Conservation (phyloP, 352 stramenopile species). For the Phytophthora meadii region DNA sequence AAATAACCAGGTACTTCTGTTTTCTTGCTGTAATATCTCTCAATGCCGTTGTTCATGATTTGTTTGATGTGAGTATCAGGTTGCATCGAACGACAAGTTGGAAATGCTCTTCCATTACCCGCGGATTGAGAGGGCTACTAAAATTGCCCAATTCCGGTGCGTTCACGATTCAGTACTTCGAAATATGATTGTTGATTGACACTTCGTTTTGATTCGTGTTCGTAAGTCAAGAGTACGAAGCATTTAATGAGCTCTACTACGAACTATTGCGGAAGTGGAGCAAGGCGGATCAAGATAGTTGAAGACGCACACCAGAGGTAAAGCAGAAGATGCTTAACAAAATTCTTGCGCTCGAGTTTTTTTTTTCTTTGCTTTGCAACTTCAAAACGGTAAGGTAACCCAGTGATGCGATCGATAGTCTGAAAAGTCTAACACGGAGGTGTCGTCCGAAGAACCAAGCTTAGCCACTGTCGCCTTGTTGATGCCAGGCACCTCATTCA, state of each 20-base stretch:
- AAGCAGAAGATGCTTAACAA: too few species aligned
- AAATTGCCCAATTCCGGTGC: constrained; percentile 38
- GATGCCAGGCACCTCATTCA: constrained; percentile 96
- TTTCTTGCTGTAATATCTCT: neutral
- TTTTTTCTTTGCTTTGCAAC: too few species aligned
- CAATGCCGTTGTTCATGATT: constrained; percentile 14
- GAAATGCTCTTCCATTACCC: constrained; percentile 28
- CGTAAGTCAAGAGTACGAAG: constrained; percentile 50
- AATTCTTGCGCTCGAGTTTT: too few species aligned
- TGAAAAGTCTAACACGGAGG: neutral
- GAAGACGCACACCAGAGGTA: constrained; percentile 1
- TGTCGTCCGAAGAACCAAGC: constrained; percentile 83
- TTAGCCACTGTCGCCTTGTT: constrained; percentile 90
- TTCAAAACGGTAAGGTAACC: too few species aligned
- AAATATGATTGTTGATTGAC: neutral
- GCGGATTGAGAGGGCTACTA: constrained; percentile 37
- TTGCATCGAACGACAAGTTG: constrained; percentile 10
- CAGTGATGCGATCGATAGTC: too few species aligned
- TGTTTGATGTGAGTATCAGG: constrained; percentile 9
- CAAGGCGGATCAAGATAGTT: constrained; percentile 31
- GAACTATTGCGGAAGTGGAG: constrained; percentile 58
- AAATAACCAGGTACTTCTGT: constrained; percentile 19
- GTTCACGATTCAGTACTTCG: neutral
- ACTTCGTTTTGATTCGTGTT: constrained; percentile 10
- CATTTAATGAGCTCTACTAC: constrained; percentile 57